phyloP scores from a whole-genome alignment of 306 rosid genomes.

The Dryas octopetala region DNA sequence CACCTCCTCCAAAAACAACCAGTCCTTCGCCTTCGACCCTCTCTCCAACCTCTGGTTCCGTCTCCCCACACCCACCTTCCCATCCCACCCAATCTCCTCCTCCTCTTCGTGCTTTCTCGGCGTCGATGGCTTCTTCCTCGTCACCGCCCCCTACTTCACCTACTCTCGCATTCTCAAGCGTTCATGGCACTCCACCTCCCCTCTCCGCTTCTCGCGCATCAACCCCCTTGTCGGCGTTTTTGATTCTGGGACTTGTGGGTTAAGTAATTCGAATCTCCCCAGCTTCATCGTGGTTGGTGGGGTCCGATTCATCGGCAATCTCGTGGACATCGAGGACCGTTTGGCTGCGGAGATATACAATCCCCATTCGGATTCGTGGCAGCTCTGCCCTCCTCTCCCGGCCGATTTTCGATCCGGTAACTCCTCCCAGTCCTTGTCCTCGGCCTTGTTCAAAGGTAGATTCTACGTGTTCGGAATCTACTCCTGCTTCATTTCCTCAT shows the following conservation, averaged over 20 bases:
- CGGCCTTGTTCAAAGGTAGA: slow-evolving; percentile 51
- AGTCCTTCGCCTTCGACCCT: slow-evolving; percentile 81
- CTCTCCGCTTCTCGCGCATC: slow-evolving; percentile 63
- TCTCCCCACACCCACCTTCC: slow-evolving; percentile 45
- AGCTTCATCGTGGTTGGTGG: slow-evolving; percentile 72
- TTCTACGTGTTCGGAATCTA: slow-evolving; percentile 70
- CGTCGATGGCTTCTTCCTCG: slow-evolving; percentile 57
- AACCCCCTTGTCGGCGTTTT: slow-evolving; percentile 82
- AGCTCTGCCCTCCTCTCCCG: slow-evolving; percentile 68
- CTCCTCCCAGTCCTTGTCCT: slow-evolving; percentile 68
- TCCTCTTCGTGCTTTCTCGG: slow-evolving; percentile 58
- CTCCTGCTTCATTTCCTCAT: slow-evolving; percentile 64
- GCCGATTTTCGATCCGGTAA: slow-evolving; percentile 65
- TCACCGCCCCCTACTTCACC: slow-evolving; percentile 59
- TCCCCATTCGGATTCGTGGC: slow-evolving; percentile 52
- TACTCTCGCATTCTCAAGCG: slow-evolving; percentile 51
- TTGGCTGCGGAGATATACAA: slow-evolving; percentile 68
- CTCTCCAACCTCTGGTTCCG: slow-evolving; percentile 61
- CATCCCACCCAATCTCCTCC: slow-evolving; percentile 10
- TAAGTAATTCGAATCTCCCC: no score
- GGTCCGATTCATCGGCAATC: slow-evolving; percentile 69
- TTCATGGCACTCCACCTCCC: slow-evolving; percentile 45
- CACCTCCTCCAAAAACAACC: slow-evolving; percentile 70
- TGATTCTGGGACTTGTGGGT: background rate
- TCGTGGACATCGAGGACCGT: slow-evolving; percentile 79